Base-by-base conservation (phyloP, 116 monocot species). In the Papilionanthe hybrid region DNA sequence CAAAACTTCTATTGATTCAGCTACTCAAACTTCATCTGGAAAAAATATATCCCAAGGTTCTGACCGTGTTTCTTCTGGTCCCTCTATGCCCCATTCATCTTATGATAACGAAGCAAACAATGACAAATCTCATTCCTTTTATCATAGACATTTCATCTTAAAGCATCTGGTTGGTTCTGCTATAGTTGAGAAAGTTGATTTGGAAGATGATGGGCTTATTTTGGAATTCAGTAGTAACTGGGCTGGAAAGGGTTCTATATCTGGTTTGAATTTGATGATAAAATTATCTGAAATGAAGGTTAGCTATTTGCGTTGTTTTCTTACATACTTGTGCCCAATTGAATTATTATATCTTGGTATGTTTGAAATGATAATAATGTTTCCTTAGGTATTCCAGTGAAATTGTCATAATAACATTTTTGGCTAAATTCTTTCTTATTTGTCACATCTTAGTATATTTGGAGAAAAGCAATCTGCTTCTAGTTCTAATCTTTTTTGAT, bases 241-340 rank as follows among this genome's bases (percentile, higher is more conserved):
- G 93, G 75, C 87, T 84, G 96, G 96, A 67, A 83, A 37, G 72
- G 93, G 87, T 84, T 85, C 80, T 78, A 72, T 96, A 37, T 87
- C 88, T 79, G 93, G 96, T 29, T 82, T 89, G 78, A 83, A 91
- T 79, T 60, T 96, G 82, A 77, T 72, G 66, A 86, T 93, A 60
- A 82, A 90, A 58, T 66, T 93, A 69, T 87, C 88, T 75, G 85
- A 90, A 48, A 93, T 96, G 67, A 86, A 92, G 96, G 96, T 90
- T 56, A 84, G 55, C 44, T 78, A 41, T 71, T 20, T 63, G 42
- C 63, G 42, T 29, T 72, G 63, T n/a, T 65, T 65, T 65, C 65
- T 27, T 65, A 65, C 53, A 53, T 53, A 15, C 65, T 65, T 8
- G 9, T 9, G 65, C 9, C 65, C 65, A 65, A 65, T 25, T 9